These are phyloP conservation scores for Tylopilus felleus DNA, from an alignment of 768 basidiomycete species.

Conservation along the genomic window DNA sequence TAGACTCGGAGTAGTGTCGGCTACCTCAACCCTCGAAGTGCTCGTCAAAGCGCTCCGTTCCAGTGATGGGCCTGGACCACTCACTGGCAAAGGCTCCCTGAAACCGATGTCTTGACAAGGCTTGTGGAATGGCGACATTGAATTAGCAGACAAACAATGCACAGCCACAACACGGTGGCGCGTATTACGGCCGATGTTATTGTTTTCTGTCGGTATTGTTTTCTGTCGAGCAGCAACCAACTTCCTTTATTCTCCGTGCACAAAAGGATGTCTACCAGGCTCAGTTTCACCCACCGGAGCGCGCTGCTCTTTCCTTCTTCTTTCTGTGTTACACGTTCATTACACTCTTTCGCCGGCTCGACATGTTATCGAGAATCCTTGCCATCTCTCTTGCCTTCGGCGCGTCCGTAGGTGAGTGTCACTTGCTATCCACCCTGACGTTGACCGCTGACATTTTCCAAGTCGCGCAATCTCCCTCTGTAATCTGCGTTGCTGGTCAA, in stretches of 20 bases:
- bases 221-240: constrained; percentile 20
- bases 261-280: constrained; percentile 22
- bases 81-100: too few relatives aligned
- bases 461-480: constrained; percentile 59
- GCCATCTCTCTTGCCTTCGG: constrained; percentile 34
- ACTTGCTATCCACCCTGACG: background rate
- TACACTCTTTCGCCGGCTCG: constrained; percentile 24
- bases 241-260: constrained; percentile 24
- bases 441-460: background rate
- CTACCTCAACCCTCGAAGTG: too few relatives aligned
- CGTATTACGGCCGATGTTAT: constrained; percentile 19
- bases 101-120: too few relatives aligned
- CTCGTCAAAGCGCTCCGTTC: too few relatives aligned
- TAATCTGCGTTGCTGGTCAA: constrained; percentile 87
- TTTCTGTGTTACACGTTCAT: constrained; percentile 18
- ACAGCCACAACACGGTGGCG: constrained; percentile 15
- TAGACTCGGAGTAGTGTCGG: too few relatives aligned
- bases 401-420: constrained; percentile 37
- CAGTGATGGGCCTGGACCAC: too few relatives aligned
- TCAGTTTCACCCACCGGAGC: constrained; percentile 16
- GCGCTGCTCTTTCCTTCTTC: constrained; percentile 20
- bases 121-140: too few relatives aligned
- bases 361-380: constrained; percentile 41
- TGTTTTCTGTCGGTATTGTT: constrained; percentile 28
- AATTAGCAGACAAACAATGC: background rate